Percentiles rank a stretch among this genome's conserved stretches.
phyloP scores from a whole-genome alignment of 768 basidiomycete genomes.

The Russula emetica region DNA sequence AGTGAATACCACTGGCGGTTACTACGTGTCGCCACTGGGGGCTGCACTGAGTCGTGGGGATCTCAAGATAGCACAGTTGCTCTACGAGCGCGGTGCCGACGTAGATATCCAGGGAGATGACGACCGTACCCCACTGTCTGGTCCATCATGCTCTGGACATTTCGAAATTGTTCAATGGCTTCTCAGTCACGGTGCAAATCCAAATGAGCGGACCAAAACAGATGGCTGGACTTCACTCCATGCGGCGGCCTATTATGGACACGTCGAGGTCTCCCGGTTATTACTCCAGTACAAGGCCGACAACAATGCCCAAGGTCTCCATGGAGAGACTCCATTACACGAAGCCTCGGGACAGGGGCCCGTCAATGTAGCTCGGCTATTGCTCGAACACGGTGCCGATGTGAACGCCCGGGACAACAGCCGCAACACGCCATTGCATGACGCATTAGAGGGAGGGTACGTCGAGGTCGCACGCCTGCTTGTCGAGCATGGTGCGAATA shows the following conservation, averaged over 20 bases:
- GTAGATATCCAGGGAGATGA: neutral
- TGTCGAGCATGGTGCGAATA: too few relatives aligned
- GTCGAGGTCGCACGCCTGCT: too few relatives aligned
- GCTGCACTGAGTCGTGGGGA: neutral
- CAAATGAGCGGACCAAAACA: neutral
- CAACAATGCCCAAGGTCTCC: neutral
- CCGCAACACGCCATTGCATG: too few relatives aligned
- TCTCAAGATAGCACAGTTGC: neutral
- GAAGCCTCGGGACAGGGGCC: accelerated
- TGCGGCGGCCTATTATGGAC: neutral
- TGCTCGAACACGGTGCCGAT: neutral
- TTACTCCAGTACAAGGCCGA: neutral
- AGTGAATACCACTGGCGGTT: neutral
- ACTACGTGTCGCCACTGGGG: neutral
- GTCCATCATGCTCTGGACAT: neutral
- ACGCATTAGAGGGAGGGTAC: too few relatives aligned
- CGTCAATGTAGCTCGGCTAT: neutral
- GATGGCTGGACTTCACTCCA: neutral
- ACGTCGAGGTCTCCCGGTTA: neutral
- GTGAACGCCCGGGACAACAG: too few relatives aligned
- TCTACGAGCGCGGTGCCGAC: neutral
- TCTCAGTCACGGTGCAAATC: neutral
- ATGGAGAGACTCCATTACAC: neutral
- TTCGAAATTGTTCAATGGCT: neutral
- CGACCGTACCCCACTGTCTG: neutral